These are phyloP conservation scores for Cladosporium cucumerinum DNA, from an alignment of 2,329 filamentous ascomycete genomes.

Conservation along the genomic window DNA sequence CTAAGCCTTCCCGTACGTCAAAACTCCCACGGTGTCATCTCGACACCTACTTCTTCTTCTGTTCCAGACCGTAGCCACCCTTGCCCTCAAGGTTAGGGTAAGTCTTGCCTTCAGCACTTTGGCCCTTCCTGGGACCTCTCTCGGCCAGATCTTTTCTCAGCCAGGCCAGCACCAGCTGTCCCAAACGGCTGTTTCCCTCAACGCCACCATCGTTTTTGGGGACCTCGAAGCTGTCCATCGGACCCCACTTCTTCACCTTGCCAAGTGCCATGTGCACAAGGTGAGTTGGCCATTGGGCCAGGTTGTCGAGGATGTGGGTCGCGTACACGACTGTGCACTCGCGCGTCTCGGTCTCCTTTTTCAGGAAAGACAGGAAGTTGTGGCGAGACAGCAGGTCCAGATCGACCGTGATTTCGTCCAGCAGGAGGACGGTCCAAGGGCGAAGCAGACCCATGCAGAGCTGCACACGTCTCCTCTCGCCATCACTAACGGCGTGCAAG, in stretches of 20 bases:
- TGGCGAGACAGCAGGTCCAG: slow-evolving; percentile 81
- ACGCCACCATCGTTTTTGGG: slow-evolving; percentile 44
- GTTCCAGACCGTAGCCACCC: slow-evolving; percentile 63
- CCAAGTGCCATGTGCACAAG: slow-evolving; percentile 94
- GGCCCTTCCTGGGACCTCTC: slow-evolving; percentile 69
- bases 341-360: slow-evolving; percentile 76
- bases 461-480: slow-evolving; percentile 86
- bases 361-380: slow-evolving; percentile 82
- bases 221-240: slow-evolving; percentile 65
- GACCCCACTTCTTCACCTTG: slow-evolving; percentile 80
- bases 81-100: slow-evolving; percentile 58
- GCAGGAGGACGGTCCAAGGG: slow-evolving; percentile 84
- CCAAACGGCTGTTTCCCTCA: slow-evolving; percentile 76
- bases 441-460: slow-evolving; percentile 91
- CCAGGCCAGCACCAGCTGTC: slow-evolving; percentile 86
- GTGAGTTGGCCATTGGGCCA: slow-evolving; percentile 92
- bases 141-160: slow-evolving; percentile 74
- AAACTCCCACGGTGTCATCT: not conserved
- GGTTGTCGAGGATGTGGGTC: slow-evolving; percentile 93
- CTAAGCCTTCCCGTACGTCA: not conserved
- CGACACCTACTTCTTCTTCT: slow-evolving; percentile 27
- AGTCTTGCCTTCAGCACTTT: slow-evolving; percentile 61
- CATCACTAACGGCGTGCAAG: slow-evolving; percentile 93
- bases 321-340: slow-evolving; percentile 94
- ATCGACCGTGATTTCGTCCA: slow-evolving; percentile 97